Base-by-base conservation (phyloP, 2,329 filamentous ascomycete species). In the Arthrinium puccinioides region DNA sequence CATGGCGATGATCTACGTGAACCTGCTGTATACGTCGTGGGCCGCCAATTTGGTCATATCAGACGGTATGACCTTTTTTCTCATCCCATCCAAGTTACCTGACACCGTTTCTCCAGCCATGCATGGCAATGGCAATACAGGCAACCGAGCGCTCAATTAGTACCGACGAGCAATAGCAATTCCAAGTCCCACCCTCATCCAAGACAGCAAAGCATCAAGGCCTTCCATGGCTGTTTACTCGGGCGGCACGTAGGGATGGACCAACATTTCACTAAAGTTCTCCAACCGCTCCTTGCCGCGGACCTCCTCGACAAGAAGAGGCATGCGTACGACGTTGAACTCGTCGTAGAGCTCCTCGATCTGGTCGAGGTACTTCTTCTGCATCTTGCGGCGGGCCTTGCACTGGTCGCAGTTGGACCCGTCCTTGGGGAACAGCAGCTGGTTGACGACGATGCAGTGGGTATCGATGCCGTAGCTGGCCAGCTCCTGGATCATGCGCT, bases 281-380 rank as follows among this genome's bases (percentile, higher is more conserved):
- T 94, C 88, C 50, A 98, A 67, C 63, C 80, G 90, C 56, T 97
- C 90, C 72, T 94, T 95, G 30, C 92, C 92, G 53, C 92, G 73
- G 9, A 98, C 89, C 67, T 98, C 92, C 61, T 98, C 90, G 2
- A 94, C 87, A 42, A 98, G 67, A 54, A 98, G 64, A 25, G 92
- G 92, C 89, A 98, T 97, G 72, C 90, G 90, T 50, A 98, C 90
- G 26, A 98, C 89, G 59, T 98, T 95, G 69, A 98, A 98, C 62
- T 98, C 92, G 56, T 96, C 89, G 60, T 98, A 98, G 41, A 98
- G 67, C 69, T 98, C 92, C 65, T 94, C 89, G 54, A 97, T 97
- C 72, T 98, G 90, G 58, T 97, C 89, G 29, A 98, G 74, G 59
- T 98, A 98, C 70, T 98, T 98, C 72, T 88, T 92, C 72, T 98